Base-by-base conservation (phyloP, 2,329 filamentous ascomycete genomes). In the Stagonosporopsis rhizophila region DNA sequence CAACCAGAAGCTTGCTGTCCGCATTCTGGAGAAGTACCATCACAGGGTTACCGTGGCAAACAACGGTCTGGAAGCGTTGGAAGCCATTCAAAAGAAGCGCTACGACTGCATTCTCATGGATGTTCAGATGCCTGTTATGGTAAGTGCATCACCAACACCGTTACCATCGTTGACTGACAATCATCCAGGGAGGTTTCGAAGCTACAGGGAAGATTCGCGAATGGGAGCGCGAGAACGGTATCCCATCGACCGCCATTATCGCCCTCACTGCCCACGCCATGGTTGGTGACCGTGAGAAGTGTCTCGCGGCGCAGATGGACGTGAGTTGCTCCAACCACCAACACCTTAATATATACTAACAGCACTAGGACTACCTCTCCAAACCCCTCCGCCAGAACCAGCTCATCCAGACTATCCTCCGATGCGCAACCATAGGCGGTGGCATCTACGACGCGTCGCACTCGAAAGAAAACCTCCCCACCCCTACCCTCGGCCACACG, bases 81-180 rank as follows among this genome's bases (percentile, higher is more conserved):
- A 97, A 72, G 88, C 90, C n/a, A 88, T 97, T 67, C 93, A 96
- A 82, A 87, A 89, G 74, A 94, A 90, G 79, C 89, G 91, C 73
- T 99, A 96, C 75, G 95, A 99, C 75, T 91, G 96, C 59, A 95
- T 99, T 62, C 84, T 99, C 44, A 99, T 99, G 95, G 95, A 99
- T 73, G 95, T 99, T 17, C 95, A 98, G 75, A 99, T 99, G 95
- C 95, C 95, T n/a, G 90, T 98, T 70, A 98, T 98, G 93, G 88
- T 90, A 79, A 80, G 86, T 62, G 44, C 15, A 56, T 20, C 2
- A 22, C 4, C 14, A 22, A 17, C 2, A 17, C 2, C 11, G 6
- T 35, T 8, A 23, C 27, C 12, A 12, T 40, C 15, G 39, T 35
- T 7, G 22, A 39, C 77, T 84, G 73, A 84, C 71, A n/a, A 50